Evolutionary conservation across 345 rosid species (phyloP).

Genomic region (Hypericum androsaemum): DNA sequence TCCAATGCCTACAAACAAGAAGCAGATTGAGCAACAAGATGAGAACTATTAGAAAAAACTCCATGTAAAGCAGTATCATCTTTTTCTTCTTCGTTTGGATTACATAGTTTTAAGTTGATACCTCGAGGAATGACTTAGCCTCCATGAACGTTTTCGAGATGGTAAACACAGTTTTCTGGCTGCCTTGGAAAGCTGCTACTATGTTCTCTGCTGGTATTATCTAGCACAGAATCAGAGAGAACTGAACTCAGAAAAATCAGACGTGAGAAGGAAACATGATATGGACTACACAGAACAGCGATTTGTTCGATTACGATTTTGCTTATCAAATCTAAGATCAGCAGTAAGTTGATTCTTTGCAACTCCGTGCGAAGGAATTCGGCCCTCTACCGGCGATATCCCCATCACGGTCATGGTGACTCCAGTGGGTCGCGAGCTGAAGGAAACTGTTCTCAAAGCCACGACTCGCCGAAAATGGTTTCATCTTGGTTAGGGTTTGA

Average conservation of each 20-base stretch:
- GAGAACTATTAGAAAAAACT: background rate
- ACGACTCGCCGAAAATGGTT: no score
- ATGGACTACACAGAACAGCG: background rate
- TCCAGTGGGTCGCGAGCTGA: no score
- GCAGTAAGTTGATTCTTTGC: no score
- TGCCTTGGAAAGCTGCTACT: conserved; percentile 74
- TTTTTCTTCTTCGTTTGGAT: background rate
- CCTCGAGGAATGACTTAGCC: conserved; percentile 73
- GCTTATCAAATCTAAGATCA: no score
- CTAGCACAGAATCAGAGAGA: conserved; percentile 25
- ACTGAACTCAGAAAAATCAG: background rate
- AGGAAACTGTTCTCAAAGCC: no score
- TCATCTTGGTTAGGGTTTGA: no score
- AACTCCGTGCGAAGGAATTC: no score
- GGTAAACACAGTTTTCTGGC: conserved; percentile 60
- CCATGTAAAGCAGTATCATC: background rate
- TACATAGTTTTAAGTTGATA: conserved; percentile 11
- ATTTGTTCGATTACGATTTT: no score
- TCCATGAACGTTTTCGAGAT: conserved; percentile 49
- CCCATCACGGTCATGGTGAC: no score
- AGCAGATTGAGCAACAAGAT: background rate
- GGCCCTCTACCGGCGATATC: no score
- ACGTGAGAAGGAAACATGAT: background rate
- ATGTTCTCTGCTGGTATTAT: conserved; percentile 82
- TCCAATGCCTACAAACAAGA: conserved; percentile 55